Evolutionary conservation across 805 yeast species (phyloP).

Genomic region (Sugiyamaella valdiviana): DNA sequence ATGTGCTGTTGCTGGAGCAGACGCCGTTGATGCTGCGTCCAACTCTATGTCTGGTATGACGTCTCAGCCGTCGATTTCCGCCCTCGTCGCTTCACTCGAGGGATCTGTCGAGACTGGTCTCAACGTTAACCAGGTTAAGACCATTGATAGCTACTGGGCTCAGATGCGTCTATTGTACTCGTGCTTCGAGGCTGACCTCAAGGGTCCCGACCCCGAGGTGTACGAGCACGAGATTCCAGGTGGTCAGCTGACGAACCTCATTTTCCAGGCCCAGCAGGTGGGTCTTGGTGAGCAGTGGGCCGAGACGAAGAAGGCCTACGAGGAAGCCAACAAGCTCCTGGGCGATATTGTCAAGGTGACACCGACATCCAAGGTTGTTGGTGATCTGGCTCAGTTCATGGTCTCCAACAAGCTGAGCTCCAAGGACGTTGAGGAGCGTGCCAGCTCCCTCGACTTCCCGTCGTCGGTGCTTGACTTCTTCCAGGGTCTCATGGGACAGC

Average conservation of each 20-base stretch:
- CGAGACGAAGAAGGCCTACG: slow-evolving; percentile 91
- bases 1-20: slow-evolving; percentile 94
- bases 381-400: slow-evolving; percentile 99
- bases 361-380: slow-evolving; percentile 99
- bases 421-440: slow-evolving; percentile 82
- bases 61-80: slow-evolving; percentile 94
- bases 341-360: slow-evolving; percentile 99
- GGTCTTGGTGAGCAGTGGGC: slow-evolving; percentile 97
- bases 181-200: slow-evolving; percentile 95
- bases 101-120: slow-evolving; percentile 77
- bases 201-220: slow-evolving; percentile 99
- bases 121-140: slow-evolving; percentile 61
- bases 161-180: slow-evolving; percentile 96
- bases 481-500: slow-evolving; percentile 99
- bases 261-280: slow-evolving; percentile 98
- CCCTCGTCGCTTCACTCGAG: slow-evolving; percentile 85
- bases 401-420: slow-evolving; percentile 84
- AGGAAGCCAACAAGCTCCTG: slow-evolving; percentile 79
- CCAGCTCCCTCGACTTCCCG: slow-evolving; percentile 93
- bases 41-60: slow-evolving; percentile 98
- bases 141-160: slow-evolving; percentile 94
- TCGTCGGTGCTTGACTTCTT: slow-evolving; percentile 96
- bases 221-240: slow-evolving; percentile 99
- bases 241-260: slow-evolving; percentile 95
- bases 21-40: slow-evolving; percentile 94